These are phyloP conservation scores for Monosporascus ibericus DNA, from an alignment of 2,329 filamentous ascomycete species.

Conservation along the genomic window DNA sequence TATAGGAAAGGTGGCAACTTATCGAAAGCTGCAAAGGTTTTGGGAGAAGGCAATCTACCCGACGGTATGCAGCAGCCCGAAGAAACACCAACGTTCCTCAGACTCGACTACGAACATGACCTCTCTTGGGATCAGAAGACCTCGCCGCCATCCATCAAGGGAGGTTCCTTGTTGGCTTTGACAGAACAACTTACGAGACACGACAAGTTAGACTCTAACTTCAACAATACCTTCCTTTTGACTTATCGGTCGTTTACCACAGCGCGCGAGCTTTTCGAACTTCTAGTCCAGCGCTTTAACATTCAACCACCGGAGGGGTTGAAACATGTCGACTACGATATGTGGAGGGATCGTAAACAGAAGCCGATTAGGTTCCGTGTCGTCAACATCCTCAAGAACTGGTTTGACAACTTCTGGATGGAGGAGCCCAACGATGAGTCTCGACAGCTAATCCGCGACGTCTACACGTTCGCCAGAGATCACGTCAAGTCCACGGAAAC, in stretches of 20 bases:
- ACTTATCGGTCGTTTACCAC: constrained; percentile 95
- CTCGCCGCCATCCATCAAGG: constrained; percentile 72
- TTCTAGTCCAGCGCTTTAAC: constrained; percentile 84
- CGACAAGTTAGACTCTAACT: constrained; percentile 88
- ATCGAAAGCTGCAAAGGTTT: constrained; percentile 60
- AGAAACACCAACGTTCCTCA: constrained; percentile 77
- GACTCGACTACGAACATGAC: constrained; percentile 81
- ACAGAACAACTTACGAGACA: constrained; percentile 95
- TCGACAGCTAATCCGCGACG: constrained; percentile 76
- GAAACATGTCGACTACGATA: constrained; percentile 67
- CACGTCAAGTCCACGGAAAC: constrained; percentile 91
- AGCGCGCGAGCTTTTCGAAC: constrained; percentile 84
- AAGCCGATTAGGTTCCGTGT: constrained; percentile 93
- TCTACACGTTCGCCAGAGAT: constrained; percentile 86
- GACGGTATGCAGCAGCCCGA: constrained; percentile 51
- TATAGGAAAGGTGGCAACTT: constrained; percentile 51
- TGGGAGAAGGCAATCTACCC: constrained; percentile 57
- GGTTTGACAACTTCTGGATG: constrained; percentile 99
- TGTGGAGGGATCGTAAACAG: constrained; percentile 91
- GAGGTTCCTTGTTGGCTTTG: constrained; percentile 79
- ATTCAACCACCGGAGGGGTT: constrained; percentile 87
- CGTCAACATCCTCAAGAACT: constrained; percentile 95
- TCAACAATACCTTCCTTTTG: constrained; percentile 96
- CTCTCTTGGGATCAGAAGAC: constrained; percentile 83
- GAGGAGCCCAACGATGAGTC: constrained; percentile 82